These are phyloP conservation scores for Xylariaceae sp. DNA, from an alignment of 2,329 filamentous ascomycete genomes.

Conservation along the genomic window DNA sequence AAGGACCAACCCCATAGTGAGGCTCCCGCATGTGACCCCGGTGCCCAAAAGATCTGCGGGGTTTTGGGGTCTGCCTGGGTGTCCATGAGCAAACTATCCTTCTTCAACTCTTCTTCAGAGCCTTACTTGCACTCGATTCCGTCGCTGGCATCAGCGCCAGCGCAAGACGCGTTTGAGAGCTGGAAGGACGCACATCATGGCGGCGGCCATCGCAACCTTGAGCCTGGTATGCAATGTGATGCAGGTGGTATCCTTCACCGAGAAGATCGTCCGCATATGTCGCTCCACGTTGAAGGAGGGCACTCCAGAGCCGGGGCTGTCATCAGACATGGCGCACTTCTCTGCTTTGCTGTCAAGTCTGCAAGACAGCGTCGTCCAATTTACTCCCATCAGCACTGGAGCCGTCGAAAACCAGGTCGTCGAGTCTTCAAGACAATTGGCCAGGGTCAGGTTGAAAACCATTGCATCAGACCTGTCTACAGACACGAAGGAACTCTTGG, in stretches of 20 bases:
- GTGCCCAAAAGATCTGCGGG: no score
- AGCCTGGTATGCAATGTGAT: slow-evolving; percentile 10
- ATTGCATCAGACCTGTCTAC: slow-evolving; percentile 4
- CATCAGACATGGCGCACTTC: slow-evolving; percentile 2
- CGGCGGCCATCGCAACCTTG: slow-evolving; percentile 8
- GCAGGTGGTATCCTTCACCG: slow-evolving; percentile 9
- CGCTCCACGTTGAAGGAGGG: slow-evolving; percentile 2
- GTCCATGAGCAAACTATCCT: no score
- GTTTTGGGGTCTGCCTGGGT: no score
- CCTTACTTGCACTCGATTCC: no score
- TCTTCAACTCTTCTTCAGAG: no score
- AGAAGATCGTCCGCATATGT: slow-evolving; percentile 2
- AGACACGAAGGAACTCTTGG: slow-evolving; percentile 3
- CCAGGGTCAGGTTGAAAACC: slow-evolving; percentile 3
- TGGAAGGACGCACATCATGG: no score
- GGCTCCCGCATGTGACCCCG: no score
- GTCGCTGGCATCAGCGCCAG: no score
- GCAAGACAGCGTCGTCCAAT: not conserved
- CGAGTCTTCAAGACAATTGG: not conserved
- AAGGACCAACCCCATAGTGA: no score
- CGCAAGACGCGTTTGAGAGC: no score
- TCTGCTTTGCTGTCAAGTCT: slow-evolving; percentile 1
- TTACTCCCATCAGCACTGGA: not conserved
- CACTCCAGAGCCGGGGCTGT: slow-evolving; percentile 2
- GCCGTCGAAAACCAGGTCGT: not conserved